phyloP scores from a whole-genome alignment of 352 stramenopile species.

The Globisporangium cederbergense region DNA sequence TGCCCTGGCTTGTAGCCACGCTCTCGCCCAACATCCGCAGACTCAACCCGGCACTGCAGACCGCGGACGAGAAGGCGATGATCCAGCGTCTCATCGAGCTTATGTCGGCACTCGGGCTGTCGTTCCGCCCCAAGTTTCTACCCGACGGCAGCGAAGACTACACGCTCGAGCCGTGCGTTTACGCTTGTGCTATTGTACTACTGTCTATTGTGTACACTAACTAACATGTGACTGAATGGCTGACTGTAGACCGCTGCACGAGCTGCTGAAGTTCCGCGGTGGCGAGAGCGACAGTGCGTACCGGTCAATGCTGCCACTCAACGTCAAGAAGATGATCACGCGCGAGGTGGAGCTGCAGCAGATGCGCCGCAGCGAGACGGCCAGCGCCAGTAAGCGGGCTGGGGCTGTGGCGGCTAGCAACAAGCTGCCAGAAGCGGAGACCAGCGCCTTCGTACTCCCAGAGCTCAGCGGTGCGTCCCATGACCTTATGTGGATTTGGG shows the following conservation, averaged over 20 bases:
- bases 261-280: constrained; percentile 60
- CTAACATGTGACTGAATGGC: neutral
- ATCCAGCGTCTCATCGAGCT: constrained; percentile 67
- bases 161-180: constrained; percentile 68
- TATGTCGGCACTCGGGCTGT: constrained; percentile 76
- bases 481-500: neutral
- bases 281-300: constrained; percentile 28
- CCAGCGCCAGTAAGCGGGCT: constrained; percentile 5
- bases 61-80: constrained; percentile 61
- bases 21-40: constrained; percentile 65
- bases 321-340: constrained; percentile 73
- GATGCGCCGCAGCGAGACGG: constrained; percentile 62
- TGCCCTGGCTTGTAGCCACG: constrained; percentile 66
- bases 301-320: constrained; percentile 46
- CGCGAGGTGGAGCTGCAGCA: constrained; percentile 79
- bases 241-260: constrained; percentile 49
- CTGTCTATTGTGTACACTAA: neutral
- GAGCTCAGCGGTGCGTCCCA: constrained; percentile 47
- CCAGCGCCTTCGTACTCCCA: constrained; percentile 44
- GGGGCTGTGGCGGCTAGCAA: constrained; percentile 10
- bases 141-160: constrained; percentile 73
- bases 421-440: constrained; percentile 16
- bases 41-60: constrained; percentile 53
- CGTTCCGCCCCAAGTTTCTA: constrained; percentile 66
- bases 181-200: constrained; percentile 3